A percentile compares a stretch with the other conserved stretches of the same genome.
Evolutionary conservation across 208 protist species (phyloP).

Genomic region (Leishmania guyanensis): DNA sequence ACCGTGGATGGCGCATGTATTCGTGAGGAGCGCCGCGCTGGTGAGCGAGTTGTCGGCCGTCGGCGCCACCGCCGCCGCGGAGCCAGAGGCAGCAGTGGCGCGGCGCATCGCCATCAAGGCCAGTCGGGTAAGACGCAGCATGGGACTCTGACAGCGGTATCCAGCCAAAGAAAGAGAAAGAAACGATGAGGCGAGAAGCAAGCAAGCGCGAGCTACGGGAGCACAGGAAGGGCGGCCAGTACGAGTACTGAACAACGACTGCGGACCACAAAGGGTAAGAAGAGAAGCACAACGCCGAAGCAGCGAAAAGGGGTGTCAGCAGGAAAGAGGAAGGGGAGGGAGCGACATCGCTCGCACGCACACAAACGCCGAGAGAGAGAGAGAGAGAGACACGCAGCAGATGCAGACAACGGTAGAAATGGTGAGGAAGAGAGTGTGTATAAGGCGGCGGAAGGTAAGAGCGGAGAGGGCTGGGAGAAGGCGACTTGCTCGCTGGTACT

Average conservation of each 20-base stretch:
- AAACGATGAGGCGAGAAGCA: background rate
- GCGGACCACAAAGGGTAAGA: slow-evolving; percentile 12
- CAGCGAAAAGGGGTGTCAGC: background rate
- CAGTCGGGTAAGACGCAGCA: background rate
- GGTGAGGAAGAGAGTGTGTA: background rate
- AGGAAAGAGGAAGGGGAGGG: background rate
- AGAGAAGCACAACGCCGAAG: slow-evolving; percentile 14
- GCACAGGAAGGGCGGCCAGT: background rate
- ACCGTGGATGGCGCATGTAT: slow-evolving; percentile 59
- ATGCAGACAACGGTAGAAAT: background rate
- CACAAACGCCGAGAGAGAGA: background rate
- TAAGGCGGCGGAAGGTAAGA: background rate
- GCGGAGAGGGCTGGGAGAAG: background rate
- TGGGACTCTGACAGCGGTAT: background rate
- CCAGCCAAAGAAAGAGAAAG: background rate
- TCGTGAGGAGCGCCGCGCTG: background rate
- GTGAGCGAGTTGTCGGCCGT: background rate
- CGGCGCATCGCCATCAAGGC: slow-evolving; percentile 6
- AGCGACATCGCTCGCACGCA: background rate
- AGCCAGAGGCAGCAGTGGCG: background rate
- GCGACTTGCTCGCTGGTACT: background rate
- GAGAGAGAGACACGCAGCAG: background rate
- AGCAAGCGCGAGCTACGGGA: background rate
- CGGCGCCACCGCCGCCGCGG: background rate
- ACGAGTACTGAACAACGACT: background rate